phyloP scores from a whole-genome alignment of 306 rosid genomes.

The Quercus dentata region DNA sequence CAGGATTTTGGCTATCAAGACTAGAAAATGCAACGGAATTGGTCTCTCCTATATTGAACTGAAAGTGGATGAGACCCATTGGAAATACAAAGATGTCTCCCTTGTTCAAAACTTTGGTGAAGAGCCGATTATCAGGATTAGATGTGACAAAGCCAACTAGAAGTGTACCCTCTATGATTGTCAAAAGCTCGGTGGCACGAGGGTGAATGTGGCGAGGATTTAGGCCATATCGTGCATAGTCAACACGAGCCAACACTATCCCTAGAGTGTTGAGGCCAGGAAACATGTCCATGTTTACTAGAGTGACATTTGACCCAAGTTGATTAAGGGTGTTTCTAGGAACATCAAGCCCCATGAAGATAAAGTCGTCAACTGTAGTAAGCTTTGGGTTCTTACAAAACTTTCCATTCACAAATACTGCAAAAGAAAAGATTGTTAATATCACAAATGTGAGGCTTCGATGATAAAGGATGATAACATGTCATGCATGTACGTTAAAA shows the following conservation, averaged over 20 bases:
- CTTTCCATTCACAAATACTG: no score
- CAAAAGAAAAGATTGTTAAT: no score
- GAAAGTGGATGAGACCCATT: background rate
- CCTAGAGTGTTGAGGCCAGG: background rate
- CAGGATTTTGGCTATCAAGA: background rate
- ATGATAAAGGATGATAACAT: no score
- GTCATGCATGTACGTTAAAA: no score
- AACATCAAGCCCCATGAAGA: background rate
- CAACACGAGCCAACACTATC: background rate
- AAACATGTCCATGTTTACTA: background rate
- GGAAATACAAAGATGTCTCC: no score
- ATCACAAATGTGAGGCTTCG: no score
- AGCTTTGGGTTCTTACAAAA: no score
- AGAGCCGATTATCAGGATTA: no score
- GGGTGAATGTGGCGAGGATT: background rate
- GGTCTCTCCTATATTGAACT: background rate
- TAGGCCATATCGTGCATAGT: background rate
- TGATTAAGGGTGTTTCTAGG: background rate
- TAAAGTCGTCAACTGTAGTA: background rate
- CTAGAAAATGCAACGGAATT: background rate
- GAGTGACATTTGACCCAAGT: background rate
- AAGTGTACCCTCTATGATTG: no score
- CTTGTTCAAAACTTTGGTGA: no score
- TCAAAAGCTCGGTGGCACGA: no score
- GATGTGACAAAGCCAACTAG: no score